These are phyloP conservation scores for Agrocybe chaxingu DNA, from an alignment of 768 basidiomycete genomes.

Conservation along the genomic window DNA sequence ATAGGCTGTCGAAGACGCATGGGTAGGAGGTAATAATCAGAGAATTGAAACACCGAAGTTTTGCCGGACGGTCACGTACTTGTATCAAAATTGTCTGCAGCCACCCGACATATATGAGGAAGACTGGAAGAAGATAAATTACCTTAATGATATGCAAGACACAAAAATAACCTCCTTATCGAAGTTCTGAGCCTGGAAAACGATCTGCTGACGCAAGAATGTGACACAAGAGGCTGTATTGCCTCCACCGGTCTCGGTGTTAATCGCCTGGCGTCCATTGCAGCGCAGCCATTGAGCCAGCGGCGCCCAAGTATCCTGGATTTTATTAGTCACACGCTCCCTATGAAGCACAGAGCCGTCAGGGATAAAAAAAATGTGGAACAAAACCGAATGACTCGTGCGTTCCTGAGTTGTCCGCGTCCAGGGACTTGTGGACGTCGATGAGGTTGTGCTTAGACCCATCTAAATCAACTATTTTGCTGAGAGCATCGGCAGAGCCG, in stretches of 20 bases:
- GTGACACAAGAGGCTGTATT: conserved; percentile 43
- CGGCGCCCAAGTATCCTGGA: conserved; percentile 40
- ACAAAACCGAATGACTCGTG: conserved; percentile 14
- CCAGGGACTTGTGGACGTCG: conserved; percentile 65
- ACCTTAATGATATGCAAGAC: background rate
- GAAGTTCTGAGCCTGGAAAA: conserved; percentile 42
- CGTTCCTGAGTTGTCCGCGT: conserved; percentile 42
- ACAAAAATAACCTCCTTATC: conserved; percentile 32
- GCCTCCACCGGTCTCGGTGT: conserved; percentile 62
- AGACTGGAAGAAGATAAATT: conserved; percentile 25
- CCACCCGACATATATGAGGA: conserved; percentile 55
- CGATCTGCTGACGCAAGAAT: conserved; percentile 43
- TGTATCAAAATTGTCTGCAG: conserved; percentile 52
- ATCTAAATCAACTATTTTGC: conserved; percentile 42
- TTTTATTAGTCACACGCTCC: conserved; percentile 55
- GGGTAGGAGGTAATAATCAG: no score
- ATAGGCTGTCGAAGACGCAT: background rate
- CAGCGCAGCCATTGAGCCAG: conserved; percentile 47
- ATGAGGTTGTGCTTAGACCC: conserved; percentile 42
- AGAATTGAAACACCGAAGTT: no score
- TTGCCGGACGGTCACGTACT: conserved; percentile 6
- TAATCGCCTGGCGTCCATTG: conserved; percentile 51
- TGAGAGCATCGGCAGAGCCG: conserved; percentile 47
- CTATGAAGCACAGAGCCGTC: background rate
- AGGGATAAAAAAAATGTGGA: background rate